Base-by-base conservation (phyloP, 441 rosid genomes). In the Adansonia madagascariensis region DNA sequence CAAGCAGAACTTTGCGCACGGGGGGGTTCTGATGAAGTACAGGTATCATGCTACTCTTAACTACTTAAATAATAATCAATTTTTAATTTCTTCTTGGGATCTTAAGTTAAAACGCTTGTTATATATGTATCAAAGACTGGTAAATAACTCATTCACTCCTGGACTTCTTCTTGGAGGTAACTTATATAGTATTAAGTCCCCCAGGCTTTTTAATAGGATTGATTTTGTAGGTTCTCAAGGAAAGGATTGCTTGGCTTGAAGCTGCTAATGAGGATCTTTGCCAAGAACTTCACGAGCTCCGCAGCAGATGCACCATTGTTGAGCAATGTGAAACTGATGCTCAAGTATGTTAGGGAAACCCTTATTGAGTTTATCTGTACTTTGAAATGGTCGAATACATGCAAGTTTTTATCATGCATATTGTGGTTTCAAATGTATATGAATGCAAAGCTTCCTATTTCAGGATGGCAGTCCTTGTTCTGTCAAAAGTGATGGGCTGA, bases 1-100 rank as follows among this genome's bases (percentile, higher is more conserved):
- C 98, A 94, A 83, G 98, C 99, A 60, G 99, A 96, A 86, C 98
- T 96, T 79, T 94, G 90, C 65, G 92, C 94, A 60, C 92, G 97
- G 44, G 94, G 89, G 8, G 96, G 92, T 82, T 90, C 94, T 8
- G 89, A 89, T 77, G 99, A 96, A 87, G 84, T 92, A 46, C 97
- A 91, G 92, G 99, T 92, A 87, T 63, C 67, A 73, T 60, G 12
- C 64, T 81, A 31, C 52, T 74, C 43, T 35, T 71, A 50, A 57
- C 53, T 57, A 57, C 6, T 47, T 20, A n/a, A 70, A 68, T n/a
- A 20, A 65, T 24, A 59, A 55, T 53, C 57, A 31, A 35, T 64
- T 57, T 50, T 6, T 27, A 14, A 53, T 24, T 41, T 7, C 76
- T 35, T 73, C 27, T 64, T 47, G 17, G 68, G 60, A 46, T 63